phyloP scores from a whole-genome alignment of 106 monocot species.

The Dendrobium chrysotoxum region DNA sequence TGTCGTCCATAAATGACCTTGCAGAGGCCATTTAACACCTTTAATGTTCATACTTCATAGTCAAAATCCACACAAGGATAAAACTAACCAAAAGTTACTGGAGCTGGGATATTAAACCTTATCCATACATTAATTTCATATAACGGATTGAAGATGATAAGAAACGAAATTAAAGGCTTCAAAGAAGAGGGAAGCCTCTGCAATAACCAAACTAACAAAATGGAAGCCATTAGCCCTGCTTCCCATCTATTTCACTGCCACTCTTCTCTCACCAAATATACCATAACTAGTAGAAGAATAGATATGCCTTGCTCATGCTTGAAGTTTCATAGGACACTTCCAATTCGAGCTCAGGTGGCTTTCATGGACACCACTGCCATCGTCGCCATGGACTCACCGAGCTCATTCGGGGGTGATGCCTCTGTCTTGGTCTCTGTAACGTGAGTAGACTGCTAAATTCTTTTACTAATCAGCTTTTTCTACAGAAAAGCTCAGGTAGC shows the following conservation, averaged over 20 bases:
- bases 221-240: background rate
- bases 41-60: no score
- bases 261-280: background rate
- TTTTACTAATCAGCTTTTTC: background rate
- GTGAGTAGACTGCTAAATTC: background rate
- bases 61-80: no score
- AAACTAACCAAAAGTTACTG: no score
- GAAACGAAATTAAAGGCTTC: no score
- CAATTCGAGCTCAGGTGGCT: background rate
- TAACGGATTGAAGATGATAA: no score
- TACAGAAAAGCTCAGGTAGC: background rate
- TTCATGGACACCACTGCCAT: background rate
- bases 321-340: background rate
- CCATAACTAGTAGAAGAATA: background rate
- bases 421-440: conserved; percentile 10
- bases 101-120: no score
- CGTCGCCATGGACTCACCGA: background rate
- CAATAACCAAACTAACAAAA: background rate
- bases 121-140: no score
- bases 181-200: background rate
- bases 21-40: no score
- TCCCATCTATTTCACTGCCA: background rate
- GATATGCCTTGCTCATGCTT: background rate
- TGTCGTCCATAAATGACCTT: no score
- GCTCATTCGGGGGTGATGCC: background rate